phyloP scores from a whole-genome alignment of 371 early-diverging fungal species.

The Umbelopsis sp. region DNA sequence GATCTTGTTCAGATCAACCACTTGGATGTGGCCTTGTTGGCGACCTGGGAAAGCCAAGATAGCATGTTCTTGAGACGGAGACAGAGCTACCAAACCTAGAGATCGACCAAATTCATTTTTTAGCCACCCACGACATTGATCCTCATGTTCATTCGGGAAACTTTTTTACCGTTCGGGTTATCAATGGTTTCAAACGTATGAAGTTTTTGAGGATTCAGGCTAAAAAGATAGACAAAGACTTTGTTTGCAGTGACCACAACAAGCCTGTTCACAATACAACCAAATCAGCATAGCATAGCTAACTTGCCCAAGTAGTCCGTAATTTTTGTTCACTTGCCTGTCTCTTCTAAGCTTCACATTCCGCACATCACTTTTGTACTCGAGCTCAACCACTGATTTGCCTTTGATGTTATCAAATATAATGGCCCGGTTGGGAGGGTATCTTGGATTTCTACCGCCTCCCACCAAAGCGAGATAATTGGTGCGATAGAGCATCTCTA shows the following conservation, averaged over 20 bases:
- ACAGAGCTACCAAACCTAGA: slow-evolving; percentile 67
- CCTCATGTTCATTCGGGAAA: neutral
- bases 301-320: neutral
- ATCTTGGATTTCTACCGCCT: slow-evolving; percentile 88
- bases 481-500: slow-evolving; percentile 95
- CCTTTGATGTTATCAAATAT: slow-evolving; percentile 84
- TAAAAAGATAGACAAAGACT: slow-evolving; percentile 85
- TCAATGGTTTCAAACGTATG: slow-evolving; percentile 86
- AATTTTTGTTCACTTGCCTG: slow-evolving; percentile 49
- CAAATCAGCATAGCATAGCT: neutral
- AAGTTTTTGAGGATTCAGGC: slow-evolving; percentile 68
- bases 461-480: slow-evolving; percentile 95
- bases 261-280: slow-evolving; percentile 53
- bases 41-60: slow-evolving; percentile 79
- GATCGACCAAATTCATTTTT: neutral
- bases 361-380: slow-evolving; percentile 82
- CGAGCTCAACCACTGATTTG: slow-evolving; percentile 76
- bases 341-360: slow-evolving; percentile 82
- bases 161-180: slow-evolving; percentile 73
- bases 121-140: neutral
- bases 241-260: slow-evolving; percentile 80
- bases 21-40: slow-evolving; percentile 85
- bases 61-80: slow-evolving; percentile 61
- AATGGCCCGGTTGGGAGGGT: slow-evolving; percentile 91
- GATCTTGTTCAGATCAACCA: slow-evolving; percentile 76